A percentile compares a stretch with the other conserved stretches of the same genome.
Evolutionary conservation across 2,329 filamentous ascomycete species (phyloP).

Genomic region (Phaeosphaeria sp.): DNA sequence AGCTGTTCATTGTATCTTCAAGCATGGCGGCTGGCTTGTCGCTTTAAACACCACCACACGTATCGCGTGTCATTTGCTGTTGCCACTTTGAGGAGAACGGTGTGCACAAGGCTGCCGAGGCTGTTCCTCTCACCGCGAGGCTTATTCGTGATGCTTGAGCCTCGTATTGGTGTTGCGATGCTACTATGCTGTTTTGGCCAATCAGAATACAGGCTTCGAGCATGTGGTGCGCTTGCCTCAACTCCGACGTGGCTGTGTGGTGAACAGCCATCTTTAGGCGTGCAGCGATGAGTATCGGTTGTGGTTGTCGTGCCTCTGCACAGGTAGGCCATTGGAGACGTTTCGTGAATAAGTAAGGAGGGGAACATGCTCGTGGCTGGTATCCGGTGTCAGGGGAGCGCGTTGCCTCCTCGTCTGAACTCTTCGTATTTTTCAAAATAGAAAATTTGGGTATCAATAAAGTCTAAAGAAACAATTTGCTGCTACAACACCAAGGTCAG

Average conservation of each 20-base stretch:
- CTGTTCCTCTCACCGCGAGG: neutral
- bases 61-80: neutral
- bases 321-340: too few species aligned
- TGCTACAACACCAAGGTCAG: constrained; percentile 8
- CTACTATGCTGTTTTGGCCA: too few species aligned
- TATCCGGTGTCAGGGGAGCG: too few species aligned
- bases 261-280: neutral
- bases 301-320: neutral
- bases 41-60: neutral
- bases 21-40: neutral
- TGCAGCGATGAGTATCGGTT: neutral
- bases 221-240: neutral
- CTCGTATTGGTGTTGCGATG: neutral
- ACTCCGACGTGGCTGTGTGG: neutral
- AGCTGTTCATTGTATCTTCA: neutral
- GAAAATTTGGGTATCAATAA: neutral
- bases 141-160: neutral
- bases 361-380: too few species aligned
- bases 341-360: too few species aligned
- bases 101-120: neutral
- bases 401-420: too few species aligned
- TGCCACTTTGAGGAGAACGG: neutral
- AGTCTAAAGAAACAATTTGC: neutral
- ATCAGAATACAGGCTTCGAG: neutral
- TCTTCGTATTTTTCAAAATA: neutral